These are phyloP conservation scores for Starmera stellimalicola DNA, from an alignment of 1,139 yeast genomes.

Conservation along the genomic window DNA sequence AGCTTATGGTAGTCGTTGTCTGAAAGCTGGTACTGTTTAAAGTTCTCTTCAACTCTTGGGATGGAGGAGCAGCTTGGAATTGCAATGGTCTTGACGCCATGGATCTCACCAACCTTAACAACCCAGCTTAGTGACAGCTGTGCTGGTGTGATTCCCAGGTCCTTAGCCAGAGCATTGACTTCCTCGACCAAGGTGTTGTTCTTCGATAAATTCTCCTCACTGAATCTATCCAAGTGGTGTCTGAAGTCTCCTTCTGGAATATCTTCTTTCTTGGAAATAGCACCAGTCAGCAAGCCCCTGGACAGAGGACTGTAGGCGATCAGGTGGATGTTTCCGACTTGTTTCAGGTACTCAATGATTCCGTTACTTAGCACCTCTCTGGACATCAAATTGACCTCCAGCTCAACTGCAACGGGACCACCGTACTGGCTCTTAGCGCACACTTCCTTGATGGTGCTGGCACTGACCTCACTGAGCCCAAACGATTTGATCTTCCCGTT, in stretches of 20 bases:
- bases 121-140: conserved; percentile 74
- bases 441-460: conserved; percentile 50
- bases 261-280: conserved; percentile 33
- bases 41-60: conserved; percentile 51
- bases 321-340: conserved; percentile 53
- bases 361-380: conserved; percentile 54
- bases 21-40: conserved; percentile 21
- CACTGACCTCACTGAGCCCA: conserved; percentile 63
- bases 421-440: conserved; percentile 28
- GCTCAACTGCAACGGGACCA: conserved; percentile 53
- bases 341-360: conserved; percentile 42
- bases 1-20: background rate
- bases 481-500: conserved; percentile 54
- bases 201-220: conserved; percentile 41
- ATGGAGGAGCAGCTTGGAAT: conserved; percentile 67
- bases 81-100: conserved; percentile 56
- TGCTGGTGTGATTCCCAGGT: conserved; percentile 43
- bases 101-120: conserved; percentile 27
- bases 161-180: conserved; percentile 34
- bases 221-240: conserved; percentile 45
- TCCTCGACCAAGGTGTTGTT: conserved; percentile 37
- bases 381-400: conserved; percentile 65
- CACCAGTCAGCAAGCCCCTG: conserved; percentile 69
- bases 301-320: conserved; percentile 78
- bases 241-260: conserved; percentile 50